Base-by-base conservation (phyloP, 2,329 filamentous ascomycete genomes). In the Ramularia endophylla region DNA sequence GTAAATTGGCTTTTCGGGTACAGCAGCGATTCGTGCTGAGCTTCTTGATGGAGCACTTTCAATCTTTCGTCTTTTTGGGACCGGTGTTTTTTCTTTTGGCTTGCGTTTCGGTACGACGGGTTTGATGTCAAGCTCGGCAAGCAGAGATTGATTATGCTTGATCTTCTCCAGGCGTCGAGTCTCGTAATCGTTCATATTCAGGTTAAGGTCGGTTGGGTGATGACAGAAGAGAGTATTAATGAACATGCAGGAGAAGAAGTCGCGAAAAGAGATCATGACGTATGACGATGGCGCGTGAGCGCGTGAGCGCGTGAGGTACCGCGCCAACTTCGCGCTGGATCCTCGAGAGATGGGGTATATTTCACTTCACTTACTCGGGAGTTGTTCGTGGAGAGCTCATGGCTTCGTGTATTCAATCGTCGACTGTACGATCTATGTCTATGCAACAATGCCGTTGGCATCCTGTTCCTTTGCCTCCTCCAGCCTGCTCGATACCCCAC, bases 361-460 rank as follows among this genome's bases (percentile, higher is more conserved):
- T n/a, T n/a, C n/a, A n/a, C n/a, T n/a, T n/a, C n/a, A n/a, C n/a
- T n/a, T n/a, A n/a, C n/a, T n/a, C n/a, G n/a, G n/a, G n/a, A n/a
- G n/a, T n/a, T n/a, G n/a, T n/a, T n/a, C n/a, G n/a, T n/a, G n/a
- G n/a, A n/a, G n/a, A n/a, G n/a, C n/a, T n/a, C n/a, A n/a, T n/a
- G n/a, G n/a, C n/a, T n/a, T n/a, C n/a, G n/a, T n/a, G 22, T 25
- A 6, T 6, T 11, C 6, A 25, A 11, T 11, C 22, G 6, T 25
- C 22, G 22, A 25, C 22, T 25, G 22, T 6, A 6, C 22, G 6
- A 25, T 11, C 6, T 25, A 31, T 20, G 4, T 40, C 30, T 49
- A 52, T 27, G 70, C 69, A 47, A 77, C 58, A 7, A 76, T 62
- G 32, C 61, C 66, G 57, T 68, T 76, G 3, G 72, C 73, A 31